A percentile compares a stretch with the other conserved stretches of the same genome.
These are phyloP conservation scores for Dictyostelium brefeldianum DNA, from an alignment of 78 protist genomes.

Conservation along the genomic window DNA sequence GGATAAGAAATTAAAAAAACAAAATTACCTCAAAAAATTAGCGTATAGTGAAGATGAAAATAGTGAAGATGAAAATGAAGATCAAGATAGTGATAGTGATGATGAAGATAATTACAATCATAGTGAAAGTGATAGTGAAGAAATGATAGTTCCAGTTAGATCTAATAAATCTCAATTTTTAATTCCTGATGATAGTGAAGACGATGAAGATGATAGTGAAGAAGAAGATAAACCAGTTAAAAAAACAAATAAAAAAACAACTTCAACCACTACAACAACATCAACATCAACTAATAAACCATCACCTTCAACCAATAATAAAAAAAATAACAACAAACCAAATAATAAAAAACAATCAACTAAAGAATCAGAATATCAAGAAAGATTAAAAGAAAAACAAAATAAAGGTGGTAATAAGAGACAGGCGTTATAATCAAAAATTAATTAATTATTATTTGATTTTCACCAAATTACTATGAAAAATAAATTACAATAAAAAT, in stretches of 20 bases:
- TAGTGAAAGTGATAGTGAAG: neutral
- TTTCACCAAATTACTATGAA: neutral
- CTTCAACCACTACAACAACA: neutral
- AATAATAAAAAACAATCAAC: constrained; percentile 16
- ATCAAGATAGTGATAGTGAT: neutral
- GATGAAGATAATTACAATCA: neutral
- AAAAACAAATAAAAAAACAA: neutral
- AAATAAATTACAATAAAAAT: too few relatives aligned
- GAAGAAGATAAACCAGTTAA: neutral
- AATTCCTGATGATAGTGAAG: neutral
- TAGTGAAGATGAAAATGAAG: neutral
- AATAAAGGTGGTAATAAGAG: constrained; percentile 65
- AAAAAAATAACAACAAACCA: neutral
- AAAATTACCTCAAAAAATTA: neutral
- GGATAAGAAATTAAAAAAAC: constrained; percentile 7
- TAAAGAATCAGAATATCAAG: constrained; percentile 48
- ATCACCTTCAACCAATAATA: neutral
- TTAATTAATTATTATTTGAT: neutral
- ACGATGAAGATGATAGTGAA: neutral
- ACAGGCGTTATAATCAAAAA: constrained; percentile 23
- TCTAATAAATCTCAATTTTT: constrained; percentile 6
- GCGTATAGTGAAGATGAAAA: constrained; percentile 6
- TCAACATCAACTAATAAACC: neutral
- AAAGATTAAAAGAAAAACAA: constrained; percentile 61
- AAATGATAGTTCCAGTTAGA: neutral